A percentile compares a stretch with the other conserved stretches of the same genome.
These are phyloP conservation scores for Mycena venus DNA, from an alignment of 768 basidiomycete species.

Conservation along the genomic window DNA sequence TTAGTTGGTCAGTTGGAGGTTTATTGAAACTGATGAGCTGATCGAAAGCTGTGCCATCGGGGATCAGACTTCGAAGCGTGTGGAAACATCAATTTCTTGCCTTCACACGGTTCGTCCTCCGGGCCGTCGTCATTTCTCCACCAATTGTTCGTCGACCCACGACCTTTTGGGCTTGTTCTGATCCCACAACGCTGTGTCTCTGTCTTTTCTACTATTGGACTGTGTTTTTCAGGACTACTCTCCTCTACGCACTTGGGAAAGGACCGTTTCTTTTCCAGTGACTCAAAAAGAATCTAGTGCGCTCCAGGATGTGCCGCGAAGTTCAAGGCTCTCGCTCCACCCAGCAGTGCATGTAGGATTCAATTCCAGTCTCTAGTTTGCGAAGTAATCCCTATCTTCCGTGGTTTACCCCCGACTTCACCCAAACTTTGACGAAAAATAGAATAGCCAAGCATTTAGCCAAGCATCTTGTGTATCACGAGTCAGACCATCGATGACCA, in stretches of 20 bases:
- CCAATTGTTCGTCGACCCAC: background rate
- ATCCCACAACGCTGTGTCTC: background rate
- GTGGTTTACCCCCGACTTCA: background rate
- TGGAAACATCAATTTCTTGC: background rate
- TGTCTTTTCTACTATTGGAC: background rate
- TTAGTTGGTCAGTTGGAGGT: too few relatives aligned
- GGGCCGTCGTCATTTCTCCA: background rate
- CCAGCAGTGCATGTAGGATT: background rate
- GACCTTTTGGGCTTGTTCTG: background rate
- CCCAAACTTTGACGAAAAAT: background rate
- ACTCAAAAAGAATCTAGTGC: background rate
- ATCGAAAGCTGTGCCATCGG: too few relatives aligned
- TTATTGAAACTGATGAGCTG: too few relatives aligned
- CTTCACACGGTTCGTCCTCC: background rate
- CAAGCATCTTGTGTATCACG: background rate
- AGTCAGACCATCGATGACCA: background rate
- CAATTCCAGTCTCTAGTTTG: background rate
- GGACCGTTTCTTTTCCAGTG: background rate
- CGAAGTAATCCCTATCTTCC: background rate
- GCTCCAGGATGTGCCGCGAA: background rate
- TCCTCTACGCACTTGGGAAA: background rate
- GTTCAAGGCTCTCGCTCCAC: background rate
- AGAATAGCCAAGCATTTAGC: background rate
- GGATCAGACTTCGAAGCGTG: background rate
- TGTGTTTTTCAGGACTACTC: background rate